Base-by-base conservation (phyloP, 164 flowering plant species). In the Pachysandra terminalis region DNA sequence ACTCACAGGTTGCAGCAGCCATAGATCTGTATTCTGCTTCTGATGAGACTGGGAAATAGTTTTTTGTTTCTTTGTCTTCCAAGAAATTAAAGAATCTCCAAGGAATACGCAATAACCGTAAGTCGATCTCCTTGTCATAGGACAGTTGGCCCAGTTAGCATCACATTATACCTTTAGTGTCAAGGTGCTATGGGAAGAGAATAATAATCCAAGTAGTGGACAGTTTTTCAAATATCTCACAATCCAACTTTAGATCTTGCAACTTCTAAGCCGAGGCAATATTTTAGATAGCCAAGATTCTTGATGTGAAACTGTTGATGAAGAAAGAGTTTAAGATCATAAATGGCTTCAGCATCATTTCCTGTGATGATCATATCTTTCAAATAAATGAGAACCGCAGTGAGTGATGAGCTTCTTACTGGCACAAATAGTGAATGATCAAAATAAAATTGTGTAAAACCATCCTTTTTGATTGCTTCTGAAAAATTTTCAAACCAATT, bases 361-460 rank as follows among this genome's bases (percentile, higher is more conserved):
- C 69, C 61, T 0, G 61, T 21, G 10, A 66, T 27, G 19, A 66
- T 3, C 3, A 68, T 26, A 22, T 59, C 64, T 59, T 68, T 58
- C 0, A 68, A 64, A 22, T 61, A 68, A 25, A 67, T 21, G 8
- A 67, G 55, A 3, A 67, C 23, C 21, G 1, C 21, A 5, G 56
- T 53, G 56, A 14, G 5, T 7, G 3, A 1, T 53, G 56, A 53
- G 8, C 21, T 16, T 8, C 22, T 8, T n/a, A n/a, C n/a, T 52
- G 10, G 59, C 16, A 54, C 12, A 17, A 65, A 53, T 5, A 65
- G 45, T 5, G 68, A 65, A 65, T 27, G 28, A 54, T 65, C 32
- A 0, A 41, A 23, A 19, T 0, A 6, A 5, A 45, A 65, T 24
- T 65, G 41, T 3, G 1, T 26, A 21, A 65, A 65, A 48, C 41